Percentiles rank a stretch among this genome's conserved stretches.
Conservation (phyloP, 768 basidiomycete genomes). For the Tricholoma terreum region DNA sequence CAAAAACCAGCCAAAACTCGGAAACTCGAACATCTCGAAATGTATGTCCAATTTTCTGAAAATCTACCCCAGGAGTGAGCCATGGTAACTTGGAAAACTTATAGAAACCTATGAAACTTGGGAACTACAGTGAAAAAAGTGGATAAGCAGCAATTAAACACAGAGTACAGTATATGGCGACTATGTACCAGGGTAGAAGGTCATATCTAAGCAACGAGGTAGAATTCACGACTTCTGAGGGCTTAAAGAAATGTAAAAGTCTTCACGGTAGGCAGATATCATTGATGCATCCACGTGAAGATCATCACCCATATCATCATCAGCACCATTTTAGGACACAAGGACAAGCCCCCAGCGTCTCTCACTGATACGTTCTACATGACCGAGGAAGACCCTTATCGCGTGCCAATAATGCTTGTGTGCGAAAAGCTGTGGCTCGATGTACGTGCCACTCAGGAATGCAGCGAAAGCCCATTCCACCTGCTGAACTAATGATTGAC, state of each 20-base stretch:
- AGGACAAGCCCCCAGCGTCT: constrained; percentile 2
- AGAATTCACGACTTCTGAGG: constrained; percentile 3
- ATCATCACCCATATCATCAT: neutral
- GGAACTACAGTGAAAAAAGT: neutral
- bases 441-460: neutral
- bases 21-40: neutral
- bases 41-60: constrained; percentile 1
- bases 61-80: neutral
- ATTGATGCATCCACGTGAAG: constrained; percentile 8
- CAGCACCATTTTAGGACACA: neutral
- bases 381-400: too few relatives aligned
- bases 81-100: neutral
- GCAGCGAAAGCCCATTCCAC: neutral
- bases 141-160: neutral
- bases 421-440: neutral
- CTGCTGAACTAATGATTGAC: neutral
- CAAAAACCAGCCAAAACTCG: neutral
- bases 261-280: constrained; percentile 1
- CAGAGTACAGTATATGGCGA: neutral
- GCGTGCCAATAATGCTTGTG: too few relatives aligned
- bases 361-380: constrained; percentile 3
- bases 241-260: constrained; percentile 9
- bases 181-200: too few relatives aligned
- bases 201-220: neutral
- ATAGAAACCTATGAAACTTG: neutral